phyloP scores from a whole-genome alignment of 1,139 yeast species.

The Debaryomycetaceae sp. region DNA sequence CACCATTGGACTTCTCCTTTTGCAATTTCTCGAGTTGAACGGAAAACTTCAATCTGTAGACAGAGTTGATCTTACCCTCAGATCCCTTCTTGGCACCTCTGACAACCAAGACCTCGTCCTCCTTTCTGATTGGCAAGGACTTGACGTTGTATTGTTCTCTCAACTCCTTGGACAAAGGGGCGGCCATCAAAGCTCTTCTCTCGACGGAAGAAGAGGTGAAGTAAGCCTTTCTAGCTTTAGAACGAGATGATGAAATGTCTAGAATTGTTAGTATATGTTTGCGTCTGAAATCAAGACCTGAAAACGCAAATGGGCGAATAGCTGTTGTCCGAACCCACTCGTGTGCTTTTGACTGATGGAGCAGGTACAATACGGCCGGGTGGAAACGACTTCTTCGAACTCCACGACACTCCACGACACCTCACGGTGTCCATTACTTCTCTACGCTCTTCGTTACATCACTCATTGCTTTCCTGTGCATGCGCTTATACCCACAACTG shows the following conservation, averaged over 20 bases:
- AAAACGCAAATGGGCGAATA: neutral
- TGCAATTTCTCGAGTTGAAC: slow-evolving; percentile 96
- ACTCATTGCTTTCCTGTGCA: no score
- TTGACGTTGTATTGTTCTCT: slow-evolving; percentile 96
- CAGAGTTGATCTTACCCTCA: slow-evolving; percentile 97
- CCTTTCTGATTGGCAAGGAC: slow-evolving; percentile 97
- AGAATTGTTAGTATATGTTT: slow-evolving; percentile 28
- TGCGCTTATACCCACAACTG: no score
- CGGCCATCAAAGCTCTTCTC: slow-evolving; percentile 94
- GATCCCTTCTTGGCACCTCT: slow-evolving; percentile 99
- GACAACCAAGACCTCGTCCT: slow-evolving; percentile 91
- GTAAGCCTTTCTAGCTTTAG: slow-evolving; percentile 99
- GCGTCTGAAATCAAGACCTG: neutral
- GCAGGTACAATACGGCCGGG: no score
- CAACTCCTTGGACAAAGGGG: slow-evolving; percentile 99
- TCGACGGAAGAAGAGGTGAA: slow-evolving; percentile 96
- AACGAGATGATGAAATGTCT: slow-evolving; percentile 99
- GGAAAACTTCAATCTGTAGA: slow-evolving; percentile 98
- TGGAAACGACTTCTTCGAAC: no score
- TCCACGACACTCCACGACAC: no score
- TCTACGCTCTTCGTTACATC: no score
- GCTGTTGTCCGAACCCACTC: neutral
- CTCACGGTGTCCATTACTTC: no score
- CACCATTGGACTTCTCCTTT: slow-evolving; percentile 98
- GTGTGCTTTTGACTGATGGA: no score